Percentiles rank a stretch among this genome's conserved stretches.
Conservation (phyloP, 306 rosid species). For the Delonix regia region DNA sequence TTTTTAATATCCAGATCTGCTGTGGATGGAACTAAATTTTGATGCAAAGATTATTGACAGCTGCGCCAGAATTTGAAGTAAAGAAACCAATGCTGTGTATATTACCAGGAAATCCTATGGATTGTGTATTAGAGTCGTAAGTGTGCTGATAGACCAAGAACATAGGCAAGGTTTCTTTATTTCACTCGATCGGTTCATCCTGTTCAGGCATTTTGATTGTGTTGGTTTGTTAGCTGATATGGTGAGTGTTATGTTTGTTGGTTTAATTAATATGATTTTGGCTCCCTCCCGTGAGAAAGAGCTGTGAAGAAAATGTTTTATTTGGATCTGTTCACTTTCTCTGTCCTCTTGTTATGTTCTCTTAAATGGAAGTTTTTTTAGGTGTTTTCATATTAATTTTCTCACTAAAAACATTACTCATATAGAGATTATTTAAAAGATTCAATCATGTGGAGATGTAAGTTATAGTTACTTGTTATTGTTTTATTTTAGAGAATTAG, state of each 20-base stretch:
- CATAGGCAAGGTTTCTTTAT: neutral
- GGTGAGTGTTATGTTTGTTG: slow-evolving; percentile 6
- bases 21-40: neutral
- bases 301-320: neutral
- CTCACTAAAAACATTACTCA: neutral
- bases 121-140: neutral
- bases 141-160: neutral
- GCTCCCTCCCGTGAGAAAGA: neutral
- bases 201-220: neutral
- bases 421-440: neutral
- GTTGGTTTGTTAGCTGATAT: neutral
- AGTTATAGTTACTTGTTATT: neutral
- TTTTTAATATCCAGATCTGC: neutral
- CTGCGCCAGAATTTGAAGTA: neutral
- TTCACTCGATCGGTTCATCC: neutral
- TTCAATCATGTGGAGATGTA: neutral
- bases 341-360: neutral
- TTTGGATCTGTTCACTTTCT: neutral
- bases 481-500: neutral
- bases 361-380: neutral
- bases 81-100: neutral
- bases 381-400: neutral
- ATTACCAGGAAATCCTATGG: neutral
- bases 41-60: neutral
- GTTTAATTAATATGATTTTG: neutral